Percentiles rank a stretch among this genome's conserved stretches.
Conservation (phyloP, 768 basidiomycete species). For the Kwoniella newhampshirensis region DNA sequence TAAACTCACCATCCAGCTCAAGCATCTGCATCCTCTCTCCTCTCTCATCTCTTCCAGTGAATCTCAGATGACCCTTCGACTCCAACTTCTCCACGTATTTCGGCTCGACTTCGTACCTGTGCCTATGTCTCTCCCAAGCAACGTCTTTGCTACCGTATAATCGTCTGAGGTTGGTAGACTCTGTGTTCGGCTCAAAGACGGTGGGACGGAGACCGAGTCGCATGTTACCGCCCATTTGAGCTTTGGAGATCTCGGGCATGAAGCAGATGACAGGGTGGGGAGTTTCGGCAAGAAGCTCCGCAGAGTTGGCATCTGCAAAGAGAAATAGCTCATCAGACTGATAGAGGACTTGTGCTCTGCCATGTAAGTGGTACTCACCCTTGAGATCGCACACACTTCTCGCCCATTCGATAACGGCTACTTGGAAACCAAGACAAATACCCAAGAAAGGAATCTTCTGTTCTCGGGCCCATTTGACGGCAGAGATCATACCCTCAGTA, state of each 20-base stretch:
- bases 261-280: conserved; percentile 80
- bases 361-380: conserved; percentile 56
- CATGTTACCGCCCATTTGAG: conserved; percentile 99
- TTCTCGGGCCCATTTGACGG: conserved; percentile 96
- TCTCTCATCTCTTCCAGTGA: conserved; percentile 87
- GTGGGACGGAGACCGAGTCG: conserved; percentile 96
- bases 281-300: conserved; percentile 66
- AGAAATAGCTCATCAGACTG: neutral
- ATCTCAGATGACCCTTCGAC: conserved; percentile 66
- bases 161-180: conserved; percentile 65
- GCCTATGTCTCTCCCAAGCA: conserved; percentile 95
- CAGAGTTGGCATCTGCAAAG: conserved; percentile 73
- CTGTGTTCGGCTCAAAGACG: conserved; percentile 71
- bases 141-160: conserved; percentile 77
- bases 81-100: conserved; percentile 71
- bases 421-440: conserved; percentile 95
- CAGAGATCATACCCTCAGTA: conserved; percentile 95
- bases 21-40: conserved; percentile 97
- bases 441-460: conserved; percentile 93
- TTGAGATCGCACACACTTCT: conserved; percentile 72
- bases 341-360: neutral
- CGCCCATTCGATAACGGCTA: conserved; percentile 94
- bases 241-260: conserved; percentile 98
- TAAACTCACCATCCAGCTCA: conserved; percentile 73
- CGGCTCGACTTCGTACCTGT: conserved; percentile 95